phyloP scores from a whole-genome alignment of 176 grass and related monocot species.

The Echinochloa phyllopogon region DNA sequence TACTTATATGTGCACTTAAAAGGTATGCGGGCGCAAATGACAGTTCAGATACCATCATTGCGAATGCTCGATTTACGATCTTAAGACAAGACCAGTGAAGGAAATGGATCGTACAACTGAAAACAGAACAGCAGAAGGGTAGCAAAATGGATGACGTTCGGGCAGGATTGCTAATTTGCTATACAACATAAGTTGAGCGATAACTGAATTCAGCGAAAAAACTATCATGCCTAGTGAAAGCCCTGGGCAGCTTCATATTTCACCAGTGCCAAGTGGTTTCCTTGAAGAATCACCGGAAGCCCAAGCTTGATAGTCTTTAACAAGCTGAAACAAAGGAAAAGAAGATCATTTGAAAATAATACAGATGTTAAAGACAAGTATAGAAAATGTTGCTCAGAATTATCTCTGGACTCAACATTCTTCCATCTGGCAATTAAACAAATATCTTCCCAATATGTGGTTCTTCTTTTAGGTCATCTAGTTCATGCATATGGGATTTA shows the following conservation, averaged over 20 bases:
- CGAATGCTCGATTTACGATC: neutral
- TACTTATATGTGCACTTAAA: neutral
- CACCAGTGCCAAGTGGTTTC: conserved; percentile 84
- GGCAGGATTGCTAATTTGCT: conserved; percentile 22
- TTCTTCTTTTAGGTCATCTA: conserved; percentile 8
- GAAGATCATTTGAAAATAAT: neutral
- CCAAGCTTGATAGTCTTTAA: conserved; percentile 92
- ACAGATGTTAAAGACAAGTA: neutral
- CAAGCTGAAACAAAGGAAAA: conserved; percentile 61
- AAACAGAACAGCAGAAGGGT: conserved; percentile 5
- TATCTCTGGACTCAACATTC: neutral
- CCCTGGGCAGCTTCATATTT: conserved; percentile 71
- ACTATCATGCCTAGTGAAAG: conserved; percentile 21
- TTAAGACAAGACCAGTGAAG: neutral
- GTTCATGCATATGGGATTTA: neutral
- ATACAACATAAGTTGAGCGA: neutral
- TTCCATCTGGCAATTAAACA: conserved; percentile 13
- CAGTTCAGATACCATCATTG: neutral
- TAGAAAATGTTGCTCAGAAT: neutral
- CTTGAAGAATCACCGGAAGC: conserved; percentile 89
- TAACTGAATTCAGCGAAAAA: conserved; percentile 30
- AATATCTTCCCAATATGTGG: neutral
- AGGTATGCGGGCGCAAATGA: neutral
- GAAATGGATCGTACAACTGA: neutral
- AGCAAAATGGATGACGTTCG: conserved; percentile 24